Evolutionary conservation across 805 yeast genomes (phyloP).

Genomic region (Starmerella sp.): DNA sequence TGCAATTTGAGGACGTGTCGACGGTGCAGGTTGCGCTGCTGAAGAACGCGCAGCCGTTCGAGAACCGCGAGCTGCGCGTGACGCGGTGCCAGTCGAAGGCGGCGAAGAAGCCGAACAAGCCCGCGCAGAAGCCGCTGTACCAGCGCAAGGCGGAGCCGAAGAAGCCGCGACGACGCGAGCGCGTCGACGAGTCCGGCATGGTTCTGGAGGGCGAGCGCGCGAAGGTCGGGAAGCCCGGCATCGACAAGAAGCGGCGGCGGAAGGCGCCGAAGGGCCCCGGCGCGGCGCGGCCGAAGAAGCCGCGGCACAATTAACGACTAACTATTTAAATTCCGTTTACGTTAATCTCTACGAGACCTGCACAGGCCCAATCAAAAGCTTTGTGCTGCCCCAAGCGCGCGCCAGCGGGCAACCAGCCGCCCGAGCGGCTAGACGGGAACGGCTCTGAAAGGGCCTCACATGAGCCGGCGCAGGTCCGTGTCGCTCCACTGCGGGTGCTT

Average conservation of each 20-base stretch:
- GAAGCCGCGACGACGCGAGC: slow-evolving; percentile 5
- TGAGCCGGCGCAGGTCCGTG: slow-evolving; percentile 5
- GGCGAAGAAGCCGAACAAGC: slow-evolving; percentile 3
- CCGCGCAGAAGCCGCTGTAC: slow-evolving; percentile 5
- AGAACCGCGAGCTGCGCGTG: slow-evolving; percentile 58
- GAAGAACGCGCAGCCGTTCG: slow-evolving; percentile 55
- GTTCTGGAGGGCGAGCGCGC: slow-evolving; percentile 29
- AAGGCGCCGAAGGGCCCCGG: slow-evolving; percentile 14
- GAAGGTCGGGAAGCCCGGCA: slow-evolving; percentile 14
- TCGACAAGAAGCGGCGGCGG: slow-evolving; percentile 9
- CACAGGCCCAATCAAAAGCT: no score
- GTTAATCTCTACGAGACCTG: no score
- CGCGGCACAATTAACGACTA: neutral
- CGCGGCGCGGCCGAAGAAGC: neutral
- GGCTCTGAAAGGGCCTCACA: neutral
- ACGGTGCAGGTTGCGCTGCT: slow-evolving; percentile 73
- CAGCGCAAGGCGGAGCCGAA: slow-evolving; percentile 16
- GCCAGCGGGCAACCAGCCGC: no score
- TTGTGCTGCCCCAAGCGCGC: no score
- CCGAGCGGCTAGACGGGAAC: no score
- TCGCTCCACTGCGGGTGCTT: slow-evolving; percentile 21
- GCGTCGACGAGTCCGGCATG: slow-evolving; percentile 2
- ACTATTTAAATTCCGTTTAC: neutral
- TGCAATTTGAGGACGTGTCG: slow-evolving; percentile 61
- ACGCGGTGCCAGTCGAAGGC: slow-evolving; percentile 44